Evolutionary conservation across 1,284 basidiomycete species (phyloP).

Genomic region (Ganoderma resinaceum): DNA sequence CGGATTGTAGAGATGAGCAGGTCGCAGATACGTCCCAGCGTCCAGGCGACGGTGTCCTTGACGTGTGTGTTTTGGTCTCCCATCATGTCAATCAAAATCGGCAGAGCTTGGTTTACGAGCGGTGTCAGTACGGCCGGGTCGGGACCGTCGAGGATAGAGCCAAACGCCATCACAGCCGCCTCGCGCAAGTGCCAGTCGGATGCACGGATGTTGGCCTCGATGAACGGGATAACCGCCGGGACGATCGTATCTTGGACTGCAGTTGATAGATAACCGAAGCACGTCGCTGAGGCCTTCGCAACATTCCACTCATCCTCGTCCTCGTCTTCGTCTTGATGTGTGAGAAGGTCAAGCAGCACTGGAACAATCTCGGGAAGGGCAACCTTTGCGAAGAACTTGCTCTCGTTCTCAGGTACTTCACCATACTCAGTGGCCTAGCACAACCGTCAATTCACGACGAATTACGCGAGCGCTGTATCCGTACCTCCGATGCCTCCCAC

Average conservation of each 20-base stretch:
- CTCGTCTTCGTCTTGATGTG: conserved; percentile 95
- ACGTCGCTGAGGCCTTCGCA: conserved; percentile 97
- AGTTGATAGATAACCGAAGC: conserved; percentile 87
- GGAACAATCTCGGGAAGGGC: conserved; percentile 96
- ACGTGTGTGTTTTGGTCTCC: conserved; percentile 86
- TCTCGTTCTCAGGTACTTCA: conserved; percentile 89
- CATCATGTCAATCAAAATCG: conserved; percentile 97
- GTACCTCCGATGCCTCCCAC: conserved; percentile 91
- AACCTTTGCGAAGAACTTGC: conserved; percentile 92
- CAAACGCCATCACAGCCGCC: conserved; percentile 98
- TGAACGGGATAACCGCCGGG: conserved; percentile 94
- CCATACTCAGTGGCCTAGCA: conserved; percentile 87
- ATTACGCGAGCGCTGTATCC: conserved; percentile 27
- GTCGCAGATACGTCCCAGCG: conserved; percentile 95
- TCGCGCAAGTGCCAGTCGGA: conserved; percentile 96
- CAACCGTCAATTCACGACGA: conserved; percentile 18
- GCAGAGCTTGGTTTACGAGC: conserved; percentile 93
- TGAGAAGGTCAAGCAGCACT: conserved; percentile 89
- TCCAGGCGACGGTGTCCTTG: conserved; percentile 98
- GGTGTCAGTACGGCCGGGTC: conserved; percentile 88
- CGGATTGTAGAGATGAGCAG: conserved; percentile 89
- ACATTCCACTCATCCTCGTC: conserved; percentile 99
- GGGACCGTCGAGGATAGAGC: conserved; percentile 96
- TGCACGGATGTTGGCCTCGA: conserved; percentile 94
- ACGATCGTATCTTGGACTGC: conserved; percentile 94